Evolutionary conservation across 331 rosid genomes (phyloP), one percentile per base, ranked within the genome.

Genomic region (Ulmus americana): DNA sequence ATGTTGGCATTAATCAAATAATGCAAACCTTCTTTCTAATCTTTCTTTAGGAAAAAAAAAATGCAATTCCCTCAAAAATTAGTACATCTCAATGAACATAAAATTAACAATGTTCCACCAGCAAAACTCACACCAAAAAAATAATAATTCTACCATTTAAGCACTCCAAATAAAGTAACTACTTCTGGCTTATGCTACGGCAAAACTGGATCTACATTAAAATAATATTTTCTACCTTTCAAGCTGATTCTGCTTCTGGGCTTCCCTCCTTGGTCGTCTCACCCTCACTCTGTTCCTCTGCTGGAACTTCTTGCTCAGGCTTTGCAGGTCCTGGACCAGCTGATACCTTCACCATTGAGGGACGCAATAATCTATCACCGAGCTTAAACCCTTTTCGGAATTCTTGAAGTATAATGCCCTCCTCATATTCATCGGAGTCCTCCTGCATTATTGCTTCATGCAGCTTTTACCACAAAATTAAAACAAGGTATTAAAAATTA

Each of bases 401-500:
- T 77, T 91, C 97, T 59, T 80, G 77, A 40, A 88, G 56, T 67
- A 91, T 78, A 72, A 86, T 70, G 47, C 95, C 96, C 16, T 91
- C 97, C 76, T 84, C 95, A 50, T 68, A 83, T 67, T 91, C 89
- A 3, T 62, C 3, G 39, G 97, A 91, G 48, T 91, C 97, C 73
- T 85, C 97, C 1, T 90, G 88, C 97, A 91, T 88, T 57, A 91
- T 88, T 74, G 97, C 97, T 77, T 91, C 97, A 35, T 91, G 97
- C 64, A 91, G 86, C 97, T 91, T 72, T 82, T 69, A 57, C 35
- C 40, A 65, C 42, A 76, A 54, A 40, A 59, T 65, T 69, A 71
- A 63, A n/a, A 79, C 76, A 69, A 53, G 65, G 61, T 57, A 66
- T 81, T 63, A 77, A 72, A 60, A 69, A 59, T 59, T 50, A 28